phyloP scores from a whole-genome alignment of 23 red algal genomes.

The Pyropia yezoensis region DNA sequence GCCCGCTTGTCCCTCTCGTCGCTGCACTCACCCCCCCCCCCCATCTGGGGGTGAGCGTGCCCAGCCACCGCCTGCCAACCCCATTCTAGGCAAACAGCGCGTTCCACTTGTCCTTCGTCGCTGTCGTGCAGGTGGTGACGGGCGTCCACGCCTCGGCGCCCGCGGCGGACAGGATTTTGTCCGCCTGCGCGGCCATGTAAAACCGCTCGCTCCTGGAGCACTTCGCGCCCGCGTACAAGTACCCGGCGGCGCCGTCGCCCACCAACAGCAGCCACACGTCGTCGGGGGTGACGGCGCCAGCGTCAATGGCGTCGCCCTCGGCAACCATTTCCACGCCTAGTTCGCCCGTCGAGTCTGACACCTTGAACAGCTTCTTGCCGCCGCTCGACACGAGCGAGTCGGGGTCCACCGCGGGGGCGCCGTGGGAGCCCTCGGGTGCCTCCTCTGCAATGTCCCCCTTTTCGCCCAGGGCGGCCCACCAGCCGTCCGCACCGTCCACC shows the following conservation, averaged over 20 bases:
- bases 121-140: conserved; percentile 22
- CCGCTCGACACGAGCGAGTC: conserved; percentile 16
- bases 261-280: conserved; percentile 29
- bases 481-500: conserved; percentile 17
- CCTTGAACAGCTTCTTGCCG: conserved; percentile 25
- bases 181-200: conserved; percentile 32
- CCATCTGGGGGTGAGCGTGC: no score
- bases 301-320: conserved; percentile 16
- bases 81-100: conserved; percentile 21
- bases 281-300: conserved; percentile 26
- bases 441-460: conserved; percentile 25
- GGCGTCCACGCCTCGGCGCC: conserved; percentile 18
- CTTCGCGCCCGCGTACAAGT: conserved; percentile 25
- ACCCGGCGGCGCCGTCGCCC: conserved; percentile 16
- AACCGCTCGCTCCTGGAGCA: conserved; percentile 28
- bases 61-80: neutral
- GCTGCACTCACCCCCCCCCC: no score
- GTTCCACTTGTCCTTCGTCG: conserved; percentile 13
- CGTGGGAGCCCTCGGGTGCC: conserved; percentile 5
- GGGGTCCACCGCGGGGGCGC: conserved; percentile 2
- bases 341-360: conserved; percentile 27
- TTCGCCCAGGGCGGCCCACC: conserved; percentile 41
- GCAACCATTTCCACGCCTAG: conserved; percentile 28
- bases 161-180: conserved; percentile 13
- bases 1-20: no score